These are phyloP conservation scores for Pontederia crassipes DNA, from an alignment of 176 grass and related monocot genomes.

Conservation along the genomic window DNA sequence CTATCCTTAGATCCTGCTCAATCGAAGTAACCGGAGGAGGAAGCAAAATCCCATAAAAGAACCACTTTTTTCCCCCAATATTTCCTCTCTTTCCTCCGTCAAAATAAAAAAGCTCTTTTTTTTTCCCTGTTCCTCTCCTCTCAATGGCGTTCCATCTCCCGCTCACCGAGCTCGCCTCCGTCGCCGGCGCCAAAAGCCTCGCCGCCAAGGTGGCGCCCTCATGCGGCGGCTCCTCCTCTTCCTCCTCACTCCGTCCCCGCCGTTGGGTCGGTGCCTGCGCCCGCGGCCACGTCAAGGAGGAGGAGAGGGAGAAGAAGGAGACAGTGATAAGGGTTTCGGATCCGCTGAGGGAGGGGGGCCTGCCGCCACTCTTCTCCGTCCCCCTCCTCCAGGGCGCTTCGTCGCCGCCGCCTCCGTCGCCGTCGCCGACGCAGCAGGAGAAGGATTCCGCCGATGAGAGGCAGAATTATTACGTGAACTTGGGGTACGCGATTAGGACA, in stretches of 20 bases:
- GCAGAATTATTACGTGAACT: slow-evolving; percentile 77
- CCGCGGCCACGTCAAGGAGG: slow-evolving; percentile 35
- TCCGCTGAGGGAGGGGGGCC: slow-evolving; percentile 37
- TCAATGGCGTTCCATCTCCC: slow-evolving; percentile 50
- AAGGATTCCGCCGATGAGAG: slow-evolving; percentile 49
- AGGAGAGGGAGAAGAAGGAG: slow-evolving; percentile 27
- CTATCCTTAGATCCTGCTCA: too few relatives aligned
- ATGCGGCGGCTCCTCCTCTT: background rate
- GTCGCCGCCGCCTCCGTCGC: background rate
- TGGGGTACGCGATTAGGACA: slow-evolving; percentile 89
- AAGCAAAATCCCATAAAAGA: too few relatives aligned
- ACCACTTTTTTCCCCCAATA: too few relatives aligned
- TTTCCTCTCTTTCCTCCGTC: too few relatives aligned
- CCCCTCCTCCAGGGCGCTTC: slow-evolving; percentile 33
- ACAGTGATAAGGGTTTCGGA: slow-evolving; percentile 61
- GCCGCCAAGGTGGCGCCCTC: background rate
- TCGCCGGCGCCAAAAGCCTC: slow-evolving; percentile 1
- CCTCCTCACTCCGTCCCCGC: background rate
- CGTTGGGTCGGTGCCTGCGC: background rate
- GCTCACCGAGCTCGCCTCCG: slow-evolving; percentile 44
- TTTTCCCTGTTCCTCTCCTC: too few relatives aligned
- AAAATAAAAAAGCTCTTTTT: background rate
- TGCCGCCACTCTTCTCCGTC: slow-evolving; percentile 39
- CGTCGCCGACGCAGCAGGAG: slow-evolving; percentile 18
- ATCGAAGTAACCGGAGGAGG: too few relatives aligned